Conservation (phyloP, 2,329 filamentous ascomycete species). For the Grosmannia clavigera region DNA sequence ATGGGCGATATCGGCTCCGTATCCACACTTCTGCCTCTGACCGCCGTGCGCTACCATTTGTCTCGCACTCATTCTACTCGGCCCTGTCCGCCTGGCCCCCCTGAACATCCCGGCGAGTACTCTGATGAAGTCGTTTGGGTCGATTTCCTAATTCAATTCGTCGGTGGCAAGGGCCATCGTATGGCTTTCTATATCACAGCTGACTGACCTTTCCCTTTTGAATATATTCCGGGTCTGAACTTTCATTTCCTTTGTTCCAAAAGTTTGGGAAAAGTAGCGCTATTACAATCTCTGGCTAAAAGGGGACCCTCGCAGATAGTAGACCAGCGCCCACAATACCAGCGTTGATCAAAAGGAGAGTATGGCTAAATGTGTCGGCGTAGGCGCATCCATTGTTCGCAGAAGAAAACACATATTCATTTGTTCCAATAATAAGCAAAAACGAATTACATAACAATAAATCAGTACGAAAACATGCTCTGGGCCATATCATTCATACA, state of each 20-base stretch:
- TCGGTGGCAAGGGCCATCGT: conserved; percentile 8
- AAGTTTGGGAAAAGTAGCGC: no score
- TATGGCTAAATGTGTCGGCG: no score
- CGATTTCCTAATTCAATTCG: conserved; percentile 3
- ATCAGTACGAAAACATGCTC: no score
- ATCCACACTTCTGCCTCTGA: conserved; percentile 8
- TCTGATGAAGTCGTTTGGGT: conserved; percentile 8
- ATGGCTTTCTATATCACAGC: conserved; percentile 6
- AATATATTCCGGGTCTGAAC: not conserved
- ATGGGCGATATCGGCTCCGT: conserved; percentile 12
- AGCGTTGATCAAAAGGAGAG: no score
- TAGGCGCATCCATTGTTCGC: no score
- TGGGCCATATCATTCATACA: not conserved
- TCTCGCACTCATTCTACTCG: not conserved
- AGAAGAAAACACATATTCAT: no score
- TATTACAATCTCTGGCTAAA: no score
- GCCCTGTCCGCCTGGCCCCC: not conserved
- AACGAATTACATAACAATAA: no score
- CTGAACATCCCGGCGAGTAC: conserved; percentile 2
- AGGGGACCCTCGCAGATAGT: no score
- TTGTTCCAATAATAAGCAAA: no score
- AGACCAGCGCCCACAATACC: no score
- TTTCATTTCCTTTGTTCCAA: not conserved
- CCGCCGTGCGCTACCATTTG: conserved; percentile 4
- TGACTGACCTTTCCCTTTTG: not conserved